Evolutionary conservation across 169 alveolate species (phyloP), one percentile per base, ranked within the genome.

Genomic region (Plasmodium coatneyi): DNA sequence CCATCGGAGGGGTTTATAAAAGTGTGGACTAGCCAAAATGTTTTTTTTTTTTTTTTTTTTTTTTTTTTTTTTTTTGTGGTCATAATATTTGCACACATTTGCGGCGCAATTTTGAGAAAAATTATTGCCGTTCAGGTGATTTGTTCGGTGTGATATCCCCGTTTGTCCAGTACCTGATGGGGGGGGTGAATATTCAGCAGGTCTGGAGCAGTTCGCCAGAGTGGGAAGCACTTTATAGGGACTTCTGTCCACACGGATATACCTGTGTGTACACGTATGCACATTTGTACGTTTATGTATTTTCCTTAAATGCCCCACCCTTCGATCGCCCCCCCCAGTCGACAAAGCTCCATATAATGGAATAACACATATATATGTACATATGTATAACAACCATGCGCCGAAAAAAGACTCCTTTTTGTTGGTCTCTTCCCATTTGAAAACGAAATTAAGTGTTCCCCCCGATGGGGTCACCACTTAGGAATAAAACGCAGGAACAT

Each of bases 71-170:
- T 66, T 66, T 19, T 19, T 60, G 74, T 66, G 76, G 36, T 66
- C 76, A 66, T 66, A 66, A 66, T 66, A 25, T 66, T 66, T 66
- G 30, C 36, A 66, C 36, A 66, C 36, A 19, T 66, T 66, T 66
- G n/a, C 36, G 36, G 76, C 76, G 41, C 76, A 66, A 19, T 66
- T 66, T 66, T 66, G 36, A 25, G 76, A 66, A 66, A 66, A 66
- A 19, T 66, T 66, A 19, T 66, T 66, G 76, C 76, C 76, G 76
- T 66, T 66, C 12, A 66, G 76, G 76, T 66, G 34, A 66, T 66
- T 66, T 66, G 30, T 25, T 66, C n/a, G 76, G n/a, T 22, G 30
- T 66, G 30, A 19, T 66, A 6, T 28, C 36, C 36, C 36, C 76
- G 76, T 66, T 66, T 66, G 30, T 22, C 76, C 76, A 25, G 14